Base-by-base conservation (phyloP, 1,284 basidiomycete genomes). In the Ustilago nuda region DNA sequence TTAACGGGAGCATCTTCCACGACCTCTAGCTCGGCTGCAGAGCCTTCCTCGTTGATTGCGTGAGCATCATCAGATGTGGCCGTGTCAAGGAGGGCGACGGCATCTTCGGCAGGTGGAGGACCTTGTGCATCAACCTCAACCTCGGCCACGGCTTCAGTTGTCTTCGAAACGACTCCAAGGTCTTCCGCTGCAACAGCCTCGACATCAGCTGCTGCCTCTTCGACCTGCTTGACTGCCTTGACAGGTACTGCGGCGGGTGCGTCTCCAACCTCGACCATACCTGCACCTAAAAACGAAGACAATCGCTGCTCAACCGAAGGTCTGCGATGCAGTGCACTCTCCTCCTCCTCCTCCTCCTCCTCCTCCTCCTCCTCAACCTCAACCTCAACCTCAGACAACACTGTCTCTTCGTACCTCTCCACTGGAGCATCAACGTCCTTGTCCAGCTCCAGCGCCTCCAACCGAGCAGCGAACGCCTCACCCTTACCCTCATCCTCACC, bases 401-500 rank as follows among this genome's bases (percentile, higher is more conserved):
- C 41, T 32, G 63, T 62, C 50, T 65, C 68, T 6, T 60, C 48
- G n/a, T 65, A 50, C 46, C 57, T 60, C 4, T 60, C 51, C 8
- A 60, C 39, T 33, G 70, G 62, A 43, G 50, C 36, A 50, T 74
- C 36, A 36, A 12, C 61, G 6, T 57, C 15, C 39, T 51, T 43
- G 43, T 12, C 48, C 52, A 19, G 17, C 45, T 65, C 53, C 15
- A 37, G 6, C 35, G 30, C 30, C 27, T 73, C 71, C 15, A 66
- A 32, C 33, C 52, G 30, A 7, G 61, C 66, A 53, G 56, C 46
- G 23, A 58, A 17, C 19, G 61, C 57, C 17, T 74, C 76, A 3
- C 66, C 75, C 55, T 69, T 66, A 27, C 23, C 57, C 17, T 74
- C 76, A 3, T 27, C 62, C 45, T 74, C 72, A 7, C 66, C 75